Percentiles rank a stretch among this genome's conserved stretches.
Evolutionary conservation across 106 monocot species (phyloP).

Genomic region (Chionographis japonica): DNA sequence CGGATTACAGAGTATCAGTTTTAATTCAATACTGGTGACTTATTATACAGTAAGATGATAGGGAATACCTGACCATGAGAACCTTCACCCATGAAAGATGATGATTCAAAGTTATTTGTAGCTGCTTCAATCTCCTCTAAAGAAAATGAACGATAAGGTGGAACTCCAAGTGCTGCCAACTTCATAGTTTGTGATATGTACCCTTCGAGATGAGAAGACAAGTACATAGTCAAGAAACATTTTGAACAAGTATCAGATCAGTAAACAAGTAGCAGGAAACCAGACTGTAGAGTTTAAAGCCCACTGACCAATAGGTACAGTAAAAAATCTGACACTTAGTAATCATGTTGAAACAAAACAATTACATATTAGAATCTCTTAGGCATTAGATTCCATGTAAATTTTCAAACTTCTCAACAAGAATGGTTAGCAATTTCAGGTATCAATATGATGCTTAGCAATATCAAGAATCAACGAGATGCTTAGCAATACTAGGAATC

Average conservation of each 20-base stretch:
- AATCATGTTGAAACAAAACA: too few species aligned
- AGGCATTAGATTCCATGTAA: too few species aligned
- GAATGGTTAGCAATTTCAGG: too few species aligned
- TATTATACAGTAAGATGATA: neutral
- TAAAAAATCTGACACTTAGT: too few species aligned
- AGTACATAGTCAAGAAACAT: neutral
- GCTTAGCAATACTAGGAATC: too few species aligned
- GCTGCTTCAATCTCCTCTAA: constrained; percentile 90
- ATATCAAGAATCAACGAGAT: too few species aligned
- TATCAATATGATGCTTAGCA: too few species aligned
- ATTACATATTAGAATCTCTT: too few species aligned
- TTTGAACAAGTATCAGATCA: neutral
- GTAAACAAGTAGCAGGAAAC: neutral
- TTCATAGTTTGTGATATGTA: constrained; percentile 93
- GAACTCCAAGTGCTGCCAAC: constrained; percentile 82
- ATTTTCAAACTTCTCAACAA: too few species aligned
- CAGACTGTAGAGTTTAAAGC: neutral
- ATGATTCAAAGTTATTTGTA: constrained; percentile 79
- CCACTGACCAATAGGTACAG: too few species aligned
- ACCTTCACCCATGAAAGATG: constrained; percentile 77
- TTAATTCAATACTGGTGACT: neutral
- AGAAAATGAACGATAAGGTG: constrained; percentile 81
- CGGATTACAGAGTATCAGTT: neutral
- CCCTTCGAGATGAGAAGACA: constrained; percentile 33
- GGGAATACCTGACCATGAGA: constrained; percentile 77